A percentile compares a stretch with the other conserved stretches of the same genome.
Conservation (phyloP, 2,329 filamentous ascomycete genomes). For the Ceratocystis papillata region DNA sequence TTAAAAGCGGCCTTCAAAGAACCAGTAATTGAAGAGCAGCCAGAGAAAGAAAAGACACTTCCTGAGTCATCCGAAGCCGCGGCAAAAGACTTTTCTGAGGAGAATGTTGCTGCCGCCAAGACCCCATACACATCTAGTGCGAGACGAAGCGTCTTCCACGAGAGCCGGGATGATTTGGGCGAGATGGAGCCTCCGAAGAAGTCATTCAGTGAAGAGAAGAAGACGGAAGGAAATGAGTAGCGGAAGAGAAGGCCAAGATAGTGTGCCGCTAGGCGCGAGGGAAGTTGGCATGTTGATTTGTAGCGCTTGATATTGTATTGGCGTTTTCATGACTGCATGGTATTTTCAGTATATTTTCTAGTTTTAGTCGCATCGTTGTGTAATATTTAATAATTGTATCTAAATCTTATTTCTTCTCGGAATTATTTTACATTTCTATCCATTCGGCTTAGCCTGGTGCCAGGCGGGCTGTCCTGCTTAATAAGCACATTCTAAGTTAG, state of each 20-base stretch:
- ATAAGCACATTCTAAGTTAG: neutral
- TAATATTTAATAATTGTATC: neutral
- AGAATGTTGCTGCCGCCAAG: slow-evolving; percentile 1
- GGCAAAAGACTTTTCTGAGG: neutral
- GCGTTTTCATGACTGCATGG: neutral
- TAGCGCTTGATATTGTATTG: neutral
- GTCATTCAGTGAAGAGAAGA: neutral
- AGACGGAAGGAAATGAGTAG: neutral
- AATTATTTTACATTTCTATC: neutral
- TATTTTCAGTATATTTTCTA: neutral
- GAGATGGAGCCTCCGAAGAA: slow-evolving; percentile 11
- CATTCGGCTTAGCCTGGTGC: neutral
- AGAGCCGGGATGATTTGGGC: slow-evolving; percentile 31
- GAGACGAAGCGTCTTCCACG: slow-evolving; percentile 32
- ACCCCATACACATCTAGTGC: slow-evolving; percentile 23
- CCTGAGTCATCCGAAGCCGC: neutral
- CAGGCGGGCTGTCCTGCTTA: neutral
- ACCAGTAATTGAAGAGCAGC: slow-evolving; percentile 12
- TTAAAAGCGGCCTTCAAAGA: neutral
- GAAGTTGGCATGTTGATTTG: neutral
- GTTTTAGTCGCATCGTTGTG: neutral
- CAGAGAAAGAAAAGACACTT: neutral
- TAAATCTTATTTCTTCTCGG: neutral
- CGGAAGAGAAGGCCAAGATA: neutral
- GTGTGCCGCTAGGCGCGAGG: neutral